phyloP scores from a whole-genome alignment of 1,284 basidiomycete genomes.

The Mycena citricolor region DNA sequence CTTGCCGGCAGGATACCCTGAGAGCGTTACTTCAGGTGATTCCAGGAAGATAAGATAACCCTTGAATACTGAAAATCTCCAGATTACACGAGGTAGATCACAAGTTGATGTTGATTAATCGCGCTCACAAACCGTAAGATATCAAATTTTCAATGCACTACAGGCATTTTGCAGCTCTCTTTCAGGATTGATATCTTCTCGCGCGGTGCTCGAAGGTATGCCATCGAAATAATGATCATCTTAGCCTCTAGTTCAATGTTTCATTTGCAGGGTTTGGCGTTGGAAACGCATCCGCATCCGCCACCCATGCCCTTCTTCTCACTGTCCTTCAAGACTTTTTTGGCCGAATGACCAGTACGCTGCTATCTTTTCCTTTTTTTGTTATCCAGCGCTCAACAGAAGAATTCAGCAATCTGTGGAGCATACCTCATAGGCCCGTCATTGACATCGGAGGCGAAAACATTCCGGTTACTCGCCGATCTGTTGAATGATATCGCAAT shows the following conservation, averaged over 20 bases:
- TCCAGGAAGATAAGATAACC: too few relatives aligned
- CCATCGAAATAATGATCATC: neutral
- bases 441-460: constrained; percentile 68
- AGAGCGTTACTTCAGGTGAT: constrained; percentile 62
- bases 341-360: constrained; percentile 61
- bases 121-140: constrained; percentile 38
- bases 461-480: constrained; percentile 69
- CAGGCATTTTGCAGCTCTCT: constrained; percentile 72
- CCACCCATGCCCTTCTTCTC: constrained; percentile 62
- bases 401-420: constrained; percentile 52
- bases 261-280: constrained; percentile 61
- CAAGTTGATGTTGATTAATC: neutral
- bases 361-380: neutral
- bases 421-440: constrained; percentile 64
- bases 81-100: constrained; percentile 19
- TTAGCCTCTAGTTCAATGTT: neutral
- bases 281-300: constrained; percentile 61
- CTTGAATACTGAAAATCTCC: too few relatives aligned
- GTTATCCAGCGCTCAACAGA: neutral
- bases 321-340: constrained; percentile 64
- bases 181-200: constrained; percentile 58
- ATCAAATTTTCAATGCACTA: constrained; percentile 63
- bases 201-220: constrained; percentile 66
- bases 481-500: constrained; percentile 61
- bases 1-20: constrained; percentile 60